Base-by-base conservation (phyloP, 345 rosid genomes). In the Moringa oleifera region DNA sequence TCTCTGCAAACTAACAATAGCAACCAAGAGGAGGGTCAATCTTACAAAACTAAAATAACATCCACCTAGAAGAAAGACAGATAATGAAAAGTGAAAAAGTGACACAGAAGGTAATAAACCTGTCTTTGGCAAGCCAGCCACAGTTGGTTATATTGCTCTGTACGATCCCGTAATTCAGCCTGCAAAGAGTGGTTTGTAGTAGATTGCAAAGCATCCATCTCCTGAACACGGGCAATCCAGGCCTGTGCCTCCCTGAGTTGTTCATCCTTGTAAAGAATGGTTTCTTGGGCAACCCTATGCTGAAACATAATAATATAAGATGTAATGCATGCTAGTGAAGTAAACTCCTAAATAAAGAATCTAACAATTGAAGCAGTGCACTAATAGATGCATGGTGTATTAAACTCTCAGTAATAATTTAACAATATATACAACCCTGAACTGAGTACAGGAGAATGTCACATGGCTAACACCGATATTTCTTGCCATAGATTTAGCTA, bases 81-180 rank as follows among this genome's bases (percentile, higher is more conserved):
- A 41, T 41, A 41, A 41, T 41, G 12, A 2, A 31, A 23, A 28
- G 13, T 15, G 23, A 55, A 63, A 19, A 25, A 65, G 25, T 71
- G 47, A 66, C 57, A 33, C 11, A 33, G 28, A 53, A 50, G 64
- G 57, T 49, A 62, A 75, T 57, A 31, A 66, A 94, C 99, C 99
- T 94, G 99, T 82, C 95, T 83, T 73, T 94, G 99, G 73, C 88
- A 94, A 53, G 86, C 90, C 57, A 72, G 71, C 99, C 96, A 94
- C 18, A 94, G 93, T 76, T 94, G 99, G 68, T 83, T 85, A 70
- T 80, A 87, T 68, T 85, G 97, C 59, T 89, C 95, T 22, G 83
- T 86, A n/a, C 93, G 90, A 58, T 89, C 97, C 61, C 84, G 72
- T 72, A 95, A 71, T 68, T 91, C 95, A 61, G 80, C 80, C 77